Conservation (phyloP, 192 early-diverging fungal genomes). For the Haplosporangium gracile region DNA sequence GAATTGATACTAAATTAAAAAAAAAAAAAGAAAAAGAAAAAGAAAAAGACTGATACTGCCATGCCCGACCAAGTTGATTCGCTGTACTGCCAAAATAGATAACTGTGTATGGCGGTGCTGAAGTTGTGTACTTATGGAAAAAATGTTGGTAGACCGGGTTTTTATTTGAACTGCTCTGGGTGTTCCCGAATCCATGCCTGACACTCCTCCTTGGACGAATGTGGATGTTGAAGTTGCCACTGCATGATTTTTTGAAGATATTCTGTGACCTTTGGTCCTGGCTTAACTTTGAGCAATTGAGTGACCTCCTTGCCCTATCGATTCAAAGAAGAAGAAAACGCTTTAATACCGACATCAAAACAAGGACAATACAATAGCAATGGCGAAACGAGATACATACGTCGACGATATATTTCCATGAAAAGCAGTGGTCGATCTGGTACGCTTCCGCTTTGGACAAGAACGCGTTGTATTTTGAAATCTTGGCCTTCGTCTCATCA, state of each 20-base stretch:
- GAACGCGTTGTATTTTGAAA: slow-evolving; percentile 50
- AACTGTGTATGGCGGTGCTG: too few relatives aligned
- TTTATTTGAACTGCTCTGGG: not conserved
- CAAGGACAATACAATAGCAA: not conserved
- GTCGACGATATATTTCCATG: slow-evolving; percentile 58
- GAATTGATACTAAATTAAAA: too few relatives aligned
- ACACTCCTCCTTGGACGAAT: slow-evolving; percentile 73
- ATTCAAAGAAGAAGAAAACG: not conserved
- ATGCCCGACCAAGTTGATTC: too few relatives aligned
- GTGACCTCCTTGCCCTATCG: slow-evolving; percentile 75
- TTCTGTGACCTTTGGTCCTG: slow-evolving; percentile 73
- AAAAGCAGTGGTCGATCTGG: slow-evolving; percentile 55
- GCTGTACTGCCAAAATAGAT: too few relatives aligned
- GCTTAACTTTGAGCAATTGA: slow-evolving; percentile 71
- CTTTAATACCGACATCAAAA: not conserved
- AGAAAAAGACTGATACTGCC: too few relatives aligned
- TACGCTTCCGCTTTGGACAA: slow-evolving; percentile 46
- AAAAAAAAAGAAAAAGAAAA: too few relatives aligned
- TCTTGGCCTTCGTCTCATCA: slow-evolving; percentile 21
- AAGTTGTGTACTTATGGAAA: too few relatives aligned
- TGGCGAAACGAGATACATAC: slow-evolving; percentile 38
- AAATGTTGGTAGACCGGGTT: too few relatives aligned
- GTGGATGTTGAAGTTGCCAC: slow-evolving; percentile 87
- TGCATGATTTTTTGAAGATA: slow-evolving; percentile 76
- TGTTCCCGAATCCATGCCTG: slow-evolving; percentile 61